Evolutionary conservation across 202 grass and related monocot species (phyloP).

Genomic region (Schoenoplectus tabernaemontani): DNA sequence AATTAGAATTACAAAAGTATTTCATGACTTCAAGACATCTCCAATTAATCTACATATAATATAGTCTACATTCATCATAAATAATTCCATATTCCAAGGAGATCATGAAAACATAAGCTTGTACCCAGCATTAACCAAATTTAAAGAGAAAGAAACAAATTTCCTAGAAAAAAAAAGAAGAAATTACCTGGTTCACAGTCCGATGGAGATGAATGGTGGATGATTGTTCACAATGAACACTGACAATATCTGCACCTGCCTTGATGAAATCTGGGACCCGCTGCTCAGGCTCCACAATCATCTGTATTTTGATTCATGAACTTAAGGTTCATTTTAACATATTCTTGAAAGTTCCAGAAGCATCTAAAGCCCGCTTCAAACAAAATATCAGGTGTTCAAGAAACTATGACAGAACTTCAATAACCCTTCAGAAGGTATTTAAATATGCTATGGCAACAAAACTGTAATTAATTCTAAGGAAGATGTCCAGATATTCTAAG

Average conservation of each 20-base stretch:
- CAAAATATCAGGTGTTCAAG: background rate
- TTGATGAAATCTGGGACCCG: constrained; percentile 97
- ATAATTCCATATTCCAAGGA: background rate
- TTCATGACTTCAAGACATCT: background rate
- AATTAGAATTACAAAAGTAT: background rate
- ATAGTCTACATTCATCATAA: background rate
- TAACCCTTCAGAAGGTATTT: background rate
- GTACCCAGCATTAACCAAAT: background rate
- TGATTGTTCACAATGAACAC: constrained; percentile 91
- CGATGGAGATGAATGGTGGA: constrained; percentile 94
- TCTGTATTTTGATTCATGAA: constrained; percentile 49
- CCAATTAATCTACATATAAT: background rate
- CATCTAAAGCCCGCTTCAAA: background rate
- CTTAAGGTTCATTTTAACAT: background rate
- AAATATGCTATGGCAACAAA: background rate
- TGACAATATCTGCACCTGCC: constrained; percentile 98
- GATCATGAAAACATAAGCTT: background rate
- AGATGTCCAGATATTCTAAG: background rate
- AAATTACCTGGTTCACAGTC: constrained; percentile 70
- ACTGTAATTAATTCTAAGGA: background rate
- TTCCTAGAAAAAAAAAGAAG: background rate
- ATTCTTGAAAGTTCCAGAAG: background rate
- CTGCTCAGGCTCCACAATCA: constrained; percentile 99
- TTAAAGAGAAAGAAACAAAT: background rate
- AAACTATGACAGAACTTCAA: background rate